Conservation (phyloP, 179 eudicot species). For the Dionaea muscipula region DNA sequence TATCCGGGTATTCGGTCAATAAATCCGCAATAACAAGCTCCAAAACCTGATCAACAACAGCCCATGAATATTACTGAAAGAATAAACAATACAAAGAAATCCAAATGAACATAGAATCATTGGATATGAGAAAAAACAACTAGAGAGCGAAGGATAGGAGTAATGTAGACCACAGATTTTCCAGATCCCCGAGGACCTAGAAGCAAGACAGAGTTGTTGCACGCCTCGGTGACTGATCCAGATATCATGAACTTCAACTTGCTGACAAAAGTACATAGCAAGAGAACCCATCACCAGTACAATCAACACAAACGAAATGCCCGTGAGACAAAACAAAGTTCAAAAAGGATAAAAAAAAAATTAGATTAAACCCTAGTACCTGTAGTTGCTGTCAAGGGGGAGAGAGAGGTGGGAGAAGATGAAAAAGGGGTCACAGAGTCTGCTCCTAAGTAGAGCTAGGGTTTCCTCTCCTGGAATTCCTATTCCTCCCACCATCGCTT, state of each 20-base stretch:
- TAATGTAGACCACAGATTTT: constrained; percentile 38
- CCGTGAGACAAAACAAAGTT: too few relatives aligned
- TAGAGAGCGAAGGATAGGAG: neutral
- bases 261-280: constrained; percentile 26
- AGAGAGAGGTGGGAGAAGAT: constrained; percentile 35
- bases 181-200: constrained; percentile 98
- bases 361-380: too few relatives aligned
- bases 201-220: constrained; percentile 80
- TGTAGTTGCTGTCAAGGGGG: constrained; percentile 59
- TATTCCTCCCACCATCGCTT: too few relatives aligned
- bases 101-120: neutral
- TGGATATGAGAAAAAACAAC: too few relatives aligned
- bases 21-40: constrained; percentile 74
- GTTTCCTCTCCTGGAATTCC: constrained; percentile 38
- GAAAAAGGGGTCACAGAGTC: constrained; percentile 52
- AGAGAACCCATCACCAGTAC: too few relatives aligned
- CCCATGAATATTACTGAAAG: neutral
- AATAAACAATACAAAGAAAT: neutral
- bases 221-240: constrained; percentile 73
- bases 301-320: too few relatives aligned
- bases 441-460: constrained; percentile 35
- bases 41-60: constrained; percentile 37
- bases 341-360: neutral
- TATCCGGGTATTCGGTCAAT: constrained; percentile 59
- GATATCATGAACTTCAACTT: constrained; percentile 76